phyloP scores from a whole-genome alignment of 345 rosid species.

The Citrus mangshanensis region DNA sequence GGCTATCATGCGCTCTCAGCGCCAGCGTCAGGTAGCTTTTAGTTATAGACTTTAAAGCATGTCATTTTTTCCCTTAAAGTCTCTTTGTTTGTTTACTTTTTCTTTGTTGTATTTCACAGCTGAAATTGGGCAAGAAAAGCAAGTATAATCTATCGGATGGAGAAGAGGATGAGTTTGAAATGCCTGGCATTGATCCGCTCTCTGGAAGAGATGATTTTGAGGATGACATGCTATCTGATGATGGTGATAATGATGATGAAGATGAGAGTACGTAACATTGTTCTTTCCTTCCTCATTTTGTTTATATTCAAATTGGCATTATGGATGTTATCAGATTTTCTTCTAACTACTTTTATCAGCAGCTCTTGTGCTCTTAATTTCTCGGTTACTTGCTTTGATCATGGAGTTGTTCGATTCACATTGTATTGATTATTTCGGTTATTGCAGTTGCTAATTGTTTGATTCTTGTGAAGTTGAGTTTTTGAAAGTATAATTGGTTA shows the following conservation, averaged over 20 bases:
- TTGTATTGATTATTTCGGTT: not conserved
- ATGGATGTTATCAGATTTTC: not conserved
- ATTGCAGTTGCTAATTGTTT: not conserved
- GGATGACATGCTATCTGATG: conserved; percentile 56
- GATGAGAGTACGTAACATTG: conserved; percentile 29
- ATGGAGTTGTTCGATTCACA: not conserved
- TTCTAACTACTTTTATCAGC: not conserved
- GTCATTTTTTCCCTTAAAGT: no score
- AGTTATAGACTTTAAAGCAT: no score
- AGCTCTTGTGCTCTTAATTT: not conserved
- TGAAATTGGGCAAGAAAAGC: conserved; percentile 63
- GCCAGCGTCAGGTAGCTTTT: conserved; percentile 63
- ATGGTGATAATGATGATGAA: conserved; percentile 41
- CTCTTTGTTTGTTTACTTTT: not conserved
- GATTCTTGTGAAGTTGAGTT: not conserved
- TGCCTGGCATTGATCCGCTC: conserved; percentile 38
- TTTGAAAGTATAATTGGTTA: not conserved
- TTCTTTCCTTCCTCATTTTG: not conserved
- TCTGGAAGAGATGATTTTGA: conserved; percentile 74
- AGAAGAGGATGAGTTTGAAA: conserved; percentile 66
- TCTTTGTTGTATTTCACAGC: conserved; percentile 25
- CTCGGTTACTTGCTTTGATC: not conserved
- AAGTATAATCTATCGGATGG: conserved; percentile 85
- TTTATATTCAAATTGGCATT: not conserved
- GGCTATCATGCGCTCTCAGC: conserved; percentile 78